A percentile compares a stretch with the other conserved stretches of the same genome.
These are phyloP conservation scores for Penicillium longicatenatum DNA, from an alignment of 495 filamentous ascomycete genomes.

Conservation along the genomic window DNA sequence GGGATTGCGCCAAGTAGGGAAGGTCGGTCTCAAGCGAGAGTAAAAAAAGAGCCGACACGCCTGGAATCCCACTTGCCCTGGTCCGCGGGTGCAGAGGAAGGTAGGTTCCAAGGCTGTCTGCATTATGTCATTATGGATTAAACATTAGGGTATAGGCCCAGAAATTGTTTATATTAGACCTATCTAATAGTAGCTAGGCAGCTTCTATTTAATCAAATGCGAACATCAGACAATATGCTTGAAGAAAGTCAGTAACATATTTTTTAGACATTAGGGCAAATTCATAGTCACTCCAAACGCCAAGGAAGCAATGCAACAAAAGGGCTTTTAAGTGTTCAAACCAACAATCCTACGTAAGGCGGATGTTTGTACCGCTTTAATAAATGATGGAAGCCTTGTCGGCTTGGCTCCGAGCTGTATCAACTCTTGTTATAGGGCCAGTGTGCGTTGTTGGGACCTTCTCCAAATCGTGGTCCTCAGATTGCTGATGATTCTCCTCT, in stretches of 20 bases:
- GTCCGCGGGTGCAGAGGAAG: no score
- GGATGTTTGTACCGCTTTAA: not conserved
- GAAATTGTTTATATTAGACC: no score
- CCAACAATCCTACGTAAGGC: not conserved
- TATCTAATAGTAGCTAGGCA: no score
- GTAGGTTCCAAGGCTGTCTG: no score
- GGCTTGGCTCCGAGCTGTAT: conserved; percentile 26
- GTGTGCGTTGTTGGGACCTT: conserved; percentile 15
- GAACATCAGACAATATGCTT: no score
- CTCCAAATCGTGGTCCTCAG: conserved; percentile 5
- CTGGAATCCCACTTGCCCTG: no score
- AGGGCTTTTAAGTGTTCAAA: not conserved
- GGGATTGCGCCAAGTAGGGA: conserved; percentile 55
- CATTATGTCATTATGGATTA: no score
- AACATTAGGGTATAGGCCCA: no score
- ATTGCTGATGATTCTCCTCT: conserved; percentile 16
- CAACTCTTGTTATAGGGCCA: conserved; percentile 20
- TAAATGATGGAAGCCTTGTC: conserved; percentile 31
- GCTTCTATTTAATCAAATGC: no score
- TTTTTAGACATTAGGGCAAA: not conserved
- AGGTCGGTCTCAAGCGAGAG: conserved; percentile 57
- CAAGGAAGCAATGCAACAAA: not conserved
- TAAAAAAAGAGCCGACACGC: not conserved
- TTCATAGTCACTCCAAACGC: not conserved
- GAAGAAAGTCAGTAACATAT: no score